These are phyloP conservation scores for Populus pruinosa DNA, from an alignment of 345 rosid genomes.

Conservation along the genomic window DNA sequence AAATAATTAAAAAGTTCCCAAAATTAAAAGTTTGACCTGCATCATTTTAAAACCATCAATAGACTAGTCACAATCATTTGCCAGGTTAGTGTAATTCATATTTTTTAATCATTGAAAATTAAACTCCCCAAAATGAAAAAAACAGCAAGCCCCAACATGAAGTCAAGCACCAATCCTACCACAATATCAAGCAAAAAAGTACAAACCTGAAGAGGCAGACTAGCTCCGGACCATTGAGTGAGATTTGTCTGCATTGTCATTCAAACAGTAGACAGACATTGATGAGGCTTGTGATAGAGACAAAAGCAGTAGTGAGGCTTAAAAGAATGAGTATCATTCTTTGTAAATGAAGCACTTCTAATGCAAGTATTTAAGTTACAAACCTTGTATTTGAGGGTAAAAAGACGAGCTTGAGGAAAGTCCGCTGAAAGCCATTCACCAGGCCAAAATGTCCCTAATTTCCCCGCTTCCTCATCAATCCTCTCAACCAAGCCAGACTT, in stretches of 20 bases:
- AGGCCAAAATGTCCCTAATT: slow-evolving; percentile 95
- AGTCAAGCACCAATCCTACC: not conserved
- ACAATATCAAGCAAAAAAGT: not conserved
- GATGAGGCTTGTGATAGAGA: not conserved
- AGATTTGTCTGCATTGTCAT: slow-evolving; percentile 75
- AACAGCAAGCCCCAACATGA: not conserved
- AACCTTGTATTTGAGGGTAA: slow-evolving; percentile 92
- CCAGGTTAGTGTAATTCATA: not conserved
- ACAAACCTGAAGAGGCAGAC: slow-evolving; percentile 90
- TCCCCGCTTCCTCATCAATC: slow-evolving; percentile 99
- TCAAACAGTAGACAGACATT: slow-evolving; percentile 10
- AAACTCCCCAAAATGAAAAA: not conserved
- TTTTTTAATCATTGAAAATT: not conserved
- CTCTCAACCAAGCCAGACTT: slow-evolving; percentile 95
- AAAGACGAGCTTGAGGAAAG: slow-evolving; percentile 81
- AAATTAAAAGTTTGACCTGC: not conserved
- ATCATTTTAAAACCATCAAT: not conserved
- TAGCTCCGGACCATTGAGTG: slow-evolving; percentile 94
- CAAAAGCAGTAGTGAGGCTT: not conserved
- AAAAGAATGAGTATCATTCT: not conserved
- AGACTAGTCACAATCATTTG: not conserved
- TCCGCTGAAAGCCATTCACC: slow-evolving; percentile 93
- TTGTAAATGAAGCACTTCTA: not conserved
- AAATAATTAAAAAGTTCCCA: not conserved
- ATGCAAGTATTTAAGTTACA: slow-evolving; percentile 20